phyloP scores from a whole-genome alignment of 805 yeast species.

The Metschnikowia koreensis region DNA sequence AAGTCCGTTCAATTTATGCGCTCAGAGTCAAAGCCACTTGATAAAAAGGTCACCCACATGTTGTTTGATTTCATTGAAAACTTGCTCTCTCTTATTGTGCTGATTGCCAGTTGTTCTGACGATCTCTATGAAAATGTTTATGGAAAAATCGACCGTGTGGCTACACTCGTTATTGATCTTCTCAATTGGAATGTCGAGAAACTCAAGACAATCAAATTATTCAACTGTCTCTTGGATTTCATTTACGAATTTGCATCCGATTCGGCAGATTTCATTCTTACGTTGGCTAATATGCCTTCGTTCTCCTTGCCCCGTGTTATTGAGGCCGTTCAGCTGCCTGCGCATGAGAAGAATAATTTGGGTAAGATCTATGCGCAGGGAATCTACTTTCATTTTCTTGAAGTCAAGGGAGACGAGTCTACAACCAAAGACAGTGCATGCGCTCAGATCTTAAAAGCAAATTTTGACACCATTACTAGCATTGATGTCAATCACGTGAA shows the following conservation, averaged over 20 bases:
- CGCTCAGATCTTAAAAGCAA: conserved; percentile 21
- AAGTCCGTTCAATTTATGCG: conserved; percentile 46
- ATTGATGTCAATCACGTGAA: conserved; percentile 27
- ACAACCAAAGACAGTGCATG: conserved; percentile 20
- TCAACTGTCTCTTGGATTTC: conserved; percentile 55
- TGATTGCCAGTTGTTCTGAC: conserved; percentile 62
- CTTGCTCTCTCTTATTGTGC: conserved; percentile 63
- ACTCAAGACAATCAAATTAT: conserved; percentile 39
- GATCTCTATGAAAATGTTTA: conserved; percentile 49
- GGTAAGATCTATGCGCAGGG: conserved; percentile 41
- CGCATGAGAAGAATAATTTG: conserved; percentile 23
- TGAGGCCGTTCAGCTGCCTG: conserved; percentile 17
- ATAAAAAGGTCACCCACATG: conserved; percentile 31
- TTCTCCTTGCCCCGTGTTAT: conserved; percentile 20
- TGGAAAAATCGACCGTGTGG: conserved; percentile 38
- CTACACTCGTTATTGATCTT: conserved; percentile 36
- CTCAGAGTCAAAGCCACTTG: conserved; percentile 20
- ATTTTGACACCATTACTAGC: conserved; percentile 23
- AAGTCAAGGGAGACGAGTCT: conserved; percentile 22
- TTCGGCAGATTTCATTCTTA: conserved; percentile 50
- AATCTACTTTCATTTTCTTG: conserved; percentile 41
- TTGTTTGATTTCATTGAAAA: conserved; percentile 72
- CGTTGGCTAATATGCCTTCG: conserved; percentile 18
- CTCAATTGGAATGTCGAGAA: conserved; percentile 35
- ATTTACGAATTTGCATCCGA: conserved; percentile 61